Percentiles rank a stretch among this genome's conserved stretches.
Conservation (phyloP, 2,329 filamentous ascomycete species). For the Aspergillus niger region DNA sequence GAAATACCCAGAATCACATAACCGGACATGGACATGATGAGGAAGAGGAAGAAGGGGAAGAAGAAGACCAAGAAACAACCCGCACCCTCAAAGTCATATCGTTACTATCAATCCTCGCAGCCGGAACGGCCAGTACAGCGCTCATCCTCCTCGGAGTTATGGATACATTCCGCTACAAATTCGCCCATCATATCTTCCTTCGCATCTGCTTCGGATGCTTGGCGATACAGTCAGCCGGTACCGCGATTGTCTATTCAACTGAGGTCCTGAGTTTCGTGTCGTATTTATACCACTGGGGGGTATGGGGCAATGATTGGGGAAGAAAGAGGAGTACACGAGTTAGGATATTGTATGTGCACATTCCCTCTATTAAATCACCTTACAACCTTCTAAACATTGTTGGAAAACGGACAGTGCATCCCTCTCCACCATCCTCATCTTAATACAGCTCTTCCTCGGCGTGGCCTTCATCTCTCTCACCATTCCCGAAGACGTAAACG, state of each 20-base stretch:
- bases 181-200: conserved; percentile 22
- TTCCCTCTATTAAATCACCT: not conserved
- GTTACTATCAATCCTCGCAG: conserved; percentile 22
- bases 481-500: conserved; percentile 13
- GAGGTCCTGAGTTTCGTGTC: conserved; percentile 23
- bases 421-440: conserved; percentile 24
- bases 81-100: conserved; percentile 22
- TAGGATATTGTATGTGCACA: conserved; percentile 21
- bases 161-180: conserved; percentile 26
- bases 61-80: conserved; percentile 20
- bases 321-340: conserved; percentile 17
- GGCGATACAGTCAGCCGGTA: conserved; percentile 24
- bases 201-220: conserved; percentile 23
- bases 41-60: conserved; percentile 9
- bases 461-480: conserved; percentile 23
- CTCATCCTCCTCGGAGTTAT: conserved; percentile 24
- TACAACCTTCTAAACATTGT: too few species aligned
- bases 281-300: conserved; percentile 18
- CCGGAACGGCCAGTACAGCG: conserved; percentile 17
- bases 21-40: conserved; percentile 1
- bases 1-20: not conserved
- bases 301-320: conserved; percentile 17
- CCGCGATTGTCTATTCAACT: conserved; percentile 25
- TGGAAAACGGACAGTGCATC: conserved; percentile 6
- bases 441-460: conserved; percentile 21